A percentile compares a stretch with the other conserved stretches of the same genome.
phyloP scores from a whole-genome alignment of 306 rosid species.

The Gillenia trifoliata region DNA sequence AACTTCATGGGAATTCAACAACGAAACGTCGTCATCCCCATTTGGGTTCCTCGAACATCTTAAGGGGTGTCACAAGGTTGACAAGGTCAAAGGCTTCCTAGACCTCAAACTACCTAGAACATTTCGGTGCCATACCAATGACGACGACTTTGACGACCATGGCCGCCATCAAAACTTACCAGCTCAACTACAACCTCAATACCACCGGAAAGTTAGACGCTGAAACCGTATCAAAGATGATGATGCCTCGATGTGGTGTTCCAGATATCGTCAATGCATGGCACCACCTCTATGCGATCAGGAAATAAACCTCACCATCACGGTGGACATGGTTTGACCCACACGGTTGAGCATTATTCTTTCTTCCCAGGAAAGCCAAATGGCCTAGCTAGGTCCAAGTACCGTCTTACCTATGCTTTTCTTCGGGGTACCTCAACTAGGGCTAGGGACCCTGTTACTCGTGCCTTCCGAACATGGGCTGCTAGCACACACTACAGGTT shows the following conservation, averaged over 20 bases:
- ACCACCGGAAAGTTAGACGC: constrained; percentile 27
- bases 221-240: constrained; percentile 26
- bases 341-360: constrained; percentile 6
- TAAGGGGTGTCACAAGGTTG: constrained; percentile 33
- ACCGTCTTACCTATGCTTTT: constrained; percentile 15
- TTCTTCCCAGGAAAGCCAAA: constrained; percentile 9
- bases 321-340: background rate
- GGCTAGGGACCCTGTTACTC: background rate
- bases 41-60: constrained; percentile 27
- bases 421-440: background rate
- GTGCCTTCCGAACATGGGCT: constrained; percentile 29
- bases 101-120: constrained; percentile 36
- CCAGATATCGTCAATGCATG: constrained; percentile 21
- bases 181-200: constrained; percentile 18
- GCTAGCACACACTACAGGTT: constrained; percentile 8
- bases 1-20: background rate
- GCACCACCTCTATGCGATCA: constrained; percentile 22
- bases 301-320: background rate
- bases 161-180: constrained; percentile 40
- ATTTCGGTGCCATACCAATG: constrained; percentile 15
- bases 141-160: constrained; percentile 24
- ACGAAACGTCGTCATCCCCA: constrained; percentile 4
- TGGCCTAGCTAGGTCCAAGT: constrained; percentile 22
- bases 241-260: constrained; percentile 43
- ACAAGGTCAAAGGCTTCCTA: constrained; percentile 24